A percentile compares a stretch with the other conserved stretches of the same genome.
phyloP scores from a whole-genome alignment of 1,284 basidiomycete species.

The Stygiomarasmius scandens region DNA sequence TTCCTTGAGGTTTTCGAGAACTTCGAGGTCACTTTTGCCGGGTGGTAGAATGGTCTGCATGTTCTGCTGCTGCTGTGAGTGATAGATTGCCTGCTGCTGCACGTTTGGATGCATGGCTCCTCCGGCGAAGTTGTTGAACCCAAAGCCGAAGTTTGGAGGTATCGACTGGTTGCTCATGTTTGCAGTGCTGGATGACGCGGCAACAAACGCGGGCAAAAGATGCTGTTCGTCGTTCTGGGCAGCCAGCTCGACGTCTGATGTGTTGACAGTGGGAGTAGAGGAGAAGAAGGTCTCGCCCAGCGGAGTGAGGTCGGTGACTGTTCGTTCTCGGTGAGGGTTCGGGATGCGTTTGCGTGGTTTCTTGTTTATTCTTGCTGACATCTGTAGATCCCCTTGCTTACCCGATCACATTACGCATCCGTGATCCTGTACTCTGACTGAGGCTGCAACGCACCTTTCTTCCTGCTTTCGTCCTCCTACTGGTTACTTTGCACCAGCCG shows the following conservation, averaged over 20 bases:
- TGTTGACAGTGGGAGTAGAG: slow-evolving; percentile 1
- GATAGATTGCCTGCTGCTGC: slow-evolving; percentile 19
- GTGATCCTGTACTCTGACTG: not conserved
- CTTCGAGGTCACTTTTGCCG: slow-evolving; percentile 65
- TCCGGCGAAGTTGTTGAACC: slow-evolving; percentile 11
- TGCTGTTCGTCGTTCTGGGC: slow-evolving; percentile 1
- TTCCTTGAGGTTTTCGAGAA: slow-evolving; percentile 70
- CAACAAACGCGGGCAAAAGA: not conserved
- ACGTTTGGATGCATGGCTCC: slow-evolving; percentile 10
- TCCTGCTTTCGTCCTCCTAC: not conserved
- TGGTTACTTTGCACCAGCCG: not conserved
- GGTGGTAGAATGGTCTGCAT: slow-evolving; percentile 32
- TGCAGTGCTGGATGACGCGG: slow-evolving; percentile 1
- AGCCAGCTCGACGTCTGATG: not conserved
- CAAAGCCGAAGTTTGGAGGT: slow-evolving; percentile 5
- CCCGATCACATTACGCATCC: slow-evolving; percentile 20
- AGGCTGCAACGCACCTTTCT: not conserved
- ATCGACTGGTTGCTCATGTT: slow-evolving; percentile 6
- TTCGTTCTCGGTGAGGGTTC: slow-evolving; percentile 58
- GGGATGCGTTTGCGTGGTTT: slow-evolving; percentile 40
- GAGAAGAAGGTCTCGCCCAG: slow-evolving; percentile 48
- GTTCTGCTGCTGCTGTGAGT: slow-evolving; percentile 4
- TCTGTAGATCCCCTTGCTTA: slow-evolving; percentile 32
- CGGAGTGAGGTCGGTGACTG: slow-evolving; percentile 64
- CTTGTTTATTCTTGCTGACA: slow-evolving; percentile 64